These are phyloP conservation scores for Solanum hybrid DNA, from an alignment of 305 asterid species.

Conservation along the genomic window DNA sequence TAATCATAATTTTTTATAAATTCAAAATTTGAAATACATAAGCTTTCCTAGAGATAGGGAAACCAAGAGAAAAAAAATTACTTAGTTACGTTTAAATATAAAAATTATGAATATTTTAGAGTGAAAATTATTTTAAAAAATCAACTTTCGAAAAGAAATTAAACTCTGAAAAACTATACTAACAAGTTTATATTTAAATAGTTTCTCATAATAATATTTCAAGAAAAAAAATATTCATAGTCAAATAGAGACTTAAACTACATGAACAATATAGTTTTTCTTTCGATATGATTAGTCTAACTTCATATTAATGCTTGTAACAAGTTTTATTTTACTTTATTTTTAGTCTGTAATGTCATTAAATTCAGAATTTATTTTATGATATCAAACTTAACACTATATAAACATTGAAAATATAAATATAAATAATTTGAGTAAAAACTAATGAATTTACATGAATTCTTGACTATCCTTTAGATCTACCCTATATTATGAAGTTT, in stretches of 20 bases:
- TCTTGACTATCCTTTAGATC: not conserved
- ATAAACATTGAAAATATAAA: not conserved
- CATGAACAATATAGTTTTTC: not conserved
- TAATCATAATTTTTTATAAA: not conserved
- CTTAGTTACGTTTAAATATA: not conserved
- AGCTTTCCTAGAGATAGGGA: not conserved
- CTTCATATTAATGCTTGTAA: not conserved
- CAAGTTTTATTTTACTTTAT: not conserved
- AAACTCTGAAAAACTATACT: not conserved
- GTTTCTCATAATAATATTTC: not conserved
- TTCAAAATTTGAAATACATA: not conserved
- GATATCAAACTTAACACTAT: not conserved
- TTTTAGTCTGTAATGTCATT: not conserved
- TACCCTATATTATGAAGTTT: not conserved
- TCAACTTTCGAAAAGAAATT: too few relatives aligned
- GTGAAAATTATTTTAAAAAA: not conserved
- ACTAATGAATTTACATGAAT: not conserved
- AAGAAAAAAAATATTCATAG: not conserved
- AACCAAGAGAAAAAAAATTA: not conserved
- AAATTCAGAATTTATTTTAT: not conserved
- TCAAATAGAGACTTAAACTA: not conserved
- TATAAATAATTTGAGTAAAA: not conserved
- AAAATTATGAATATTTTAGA: not conserved
- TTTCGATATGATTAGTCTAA: not conserved
- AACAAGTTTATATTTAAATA: not conserved